Percentiles rank a stretch among this genome's conserved stretches.
phyloP scores from a whole-genome alignment of 164 flowering plant genomes.

The Liriodendron chinense region DNA sequence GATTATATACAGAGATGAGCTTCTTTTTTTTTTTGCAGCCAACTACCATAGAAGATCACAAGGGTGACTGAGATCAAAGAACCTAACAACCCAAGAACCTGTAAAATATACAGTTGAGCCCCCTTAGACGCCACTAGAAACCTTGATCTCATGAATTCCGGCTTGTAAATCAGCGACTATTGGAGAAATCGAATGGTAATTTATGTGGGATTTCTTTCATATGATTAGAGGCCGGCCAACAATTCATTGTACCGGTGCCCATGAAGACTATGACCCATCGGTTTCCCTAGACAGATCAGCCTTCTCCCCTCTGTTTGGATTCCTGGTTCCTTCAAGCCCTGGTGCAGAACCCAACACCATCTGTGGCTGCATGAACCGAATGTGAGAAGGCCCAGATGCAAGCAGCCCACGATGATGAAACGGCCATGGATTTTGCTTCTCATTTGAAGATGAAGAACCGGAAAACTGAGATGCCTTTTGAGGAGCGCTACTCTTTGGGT shows the following conservation, averaged over 20 bases:
- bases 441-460: conserved; percentile 23
- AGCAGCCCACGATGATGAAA: conserved; percentile 28
- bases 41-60: neutral
- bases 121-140: neutral
- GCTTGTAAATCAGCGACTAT: neutral
- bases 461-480: conserved; percentile 17
- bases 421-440: conserved; percentile 38
- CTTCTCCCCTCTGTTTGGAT: conserved; percentile 18
- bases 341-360: conserved; percentile 27
- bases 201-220: neutral
- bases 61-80: neutral
- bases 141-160: neutral
- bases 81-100: neutral
- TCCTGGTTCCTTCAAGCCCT: conserved; percentile 25
- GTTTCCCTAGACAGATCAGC: conserved; percentile 10
- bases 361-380: conserved; percentile 27
- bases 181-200: neutral
- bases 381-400: conserved; percentile 28
- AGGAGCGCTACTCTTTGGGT: conserved; percentile 17
- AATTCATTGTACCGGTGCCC: no score
- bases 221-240: neutral
- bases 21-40: neutral
- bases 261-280: neutral
- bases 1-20: neutral
- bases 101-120: neutral